Evolutionary conservation across 2,329 filamentous ascomycete genomes (phyloP).

Genomic region (Fusarium sp.): DNA sequence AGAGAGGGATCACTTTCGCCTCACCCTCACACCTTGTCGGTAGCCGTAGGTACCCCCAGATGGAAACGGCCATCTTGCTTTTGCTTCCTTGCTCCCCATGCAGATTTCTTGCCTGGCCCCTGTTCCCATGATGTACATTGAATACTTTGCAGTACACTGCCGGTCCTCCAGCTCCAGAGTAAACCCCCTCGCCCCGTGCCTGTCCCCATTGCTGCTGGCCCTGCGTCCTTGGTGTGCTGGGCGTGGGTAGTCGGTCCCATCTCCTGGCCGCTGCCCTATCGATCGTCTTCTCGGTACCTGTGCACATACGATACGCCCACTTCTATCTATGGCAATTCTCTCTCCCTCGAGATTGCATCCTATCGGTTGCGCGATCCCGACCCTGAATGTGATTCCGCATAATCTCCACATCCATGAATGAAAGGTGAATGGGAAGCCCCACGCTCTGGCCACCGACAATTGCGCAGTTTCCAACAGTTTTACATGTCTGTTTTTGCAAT

Average conservation of each 20-base stretch:
- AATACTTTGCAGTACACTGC: conserved; percentile 3
- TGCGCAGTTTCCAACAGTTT: conserved; percentile 5
- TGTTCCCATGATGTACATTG: conserved; percentile 6
- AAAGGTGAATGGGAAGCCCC: background rate
- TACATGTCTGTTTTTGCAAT: background rate
- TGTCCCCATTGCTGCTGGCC: background rate
- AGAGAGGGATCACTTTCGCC: background rate
- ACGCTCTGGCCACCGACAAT: conserved; percentile 15
- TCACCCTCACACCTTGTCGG: background rate
- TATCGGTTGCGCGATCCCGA: conserved; percentile 24
- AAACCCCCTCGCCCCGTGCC: background rate
- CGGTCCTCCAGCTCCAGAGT: background rate
- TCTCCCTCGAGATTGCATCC: background rate
- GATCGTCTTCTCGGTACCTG: background rate
- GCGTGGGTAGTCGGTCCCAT: background rate
- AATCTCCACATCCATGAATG: background rate
- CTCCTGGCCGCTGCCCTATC: background rate
- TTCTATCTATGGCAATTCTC: conserved; percentile 6
- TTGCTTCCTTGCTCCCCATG: conserved; percentile 1
- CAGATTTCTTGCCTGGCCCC: background rate
- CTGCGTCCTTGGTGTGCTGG: background rate
- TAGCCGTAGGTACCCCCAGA: conserved; percentile 11
- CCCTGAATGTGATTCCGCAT: conserved; percentile 4
- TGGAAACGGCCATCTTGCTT: conserved; percentile 23
- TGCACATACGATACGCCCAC: background rate